Conservation (phyloP, 257 asterid species). For the Przewalskia tangutica region DNA sequence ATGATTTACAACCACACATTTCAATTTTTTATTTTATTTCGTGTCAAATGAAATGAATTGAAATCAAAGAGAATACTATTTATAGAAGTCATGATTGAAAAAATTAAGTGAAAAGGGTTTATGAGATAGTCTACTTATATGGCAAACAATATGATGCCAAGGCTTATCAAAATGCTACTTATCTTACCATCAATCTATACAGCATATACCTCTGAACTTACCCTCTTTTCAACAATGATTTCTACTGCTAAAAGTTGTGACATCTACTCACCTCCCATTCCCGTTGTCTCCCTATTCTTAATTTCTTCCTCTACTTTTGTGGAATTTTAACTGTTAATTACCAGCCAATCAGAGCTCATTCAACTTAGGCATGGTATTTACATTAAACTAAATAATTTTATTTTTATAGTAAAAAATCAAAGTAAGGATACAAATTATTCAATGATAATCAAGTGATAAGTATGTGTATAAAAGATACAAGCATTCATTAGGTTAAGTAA, state of each 20-base stretch:
- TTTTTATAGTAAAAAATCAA: background rate
- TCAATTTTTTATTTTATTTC: too few species aligned
- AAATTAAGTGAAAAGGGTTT: slow-evolving; percentile 11
- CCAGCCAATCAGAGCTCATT: background rate
- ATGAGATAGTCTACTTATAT: slow-evolving; percentile 43
- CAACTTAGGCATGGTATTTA: background rate
- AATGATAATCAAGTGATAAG: background rate
- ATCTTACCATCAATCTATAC: slow-evolving; percentile 54
- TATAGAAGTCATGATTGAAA: background rate
- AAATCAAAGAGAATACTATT: background rate
- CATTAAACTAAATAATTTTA: background rate
- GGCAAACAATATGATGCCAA: slow-evolving; percentile 77
- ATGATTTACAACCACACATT: too few species aligned
- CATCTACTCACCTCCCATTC: slow-evolving; percentile 30
- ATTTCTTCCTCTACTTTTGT: background rate
- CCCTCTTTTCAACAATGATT: slow-evolving; percentile 48
- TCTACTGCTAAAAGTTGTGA: slow-evolving; percentile 62
- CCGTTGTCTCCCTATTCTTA: slow-evolving; percentile 11
- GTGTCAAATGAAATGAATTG: too few species aligned
- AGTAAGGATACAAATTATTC: background rate
- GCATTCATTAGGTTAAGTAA: background rate
- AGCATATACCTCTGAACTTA: slow-evolving; percentile 21
- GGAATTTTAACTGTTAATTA: background rate
- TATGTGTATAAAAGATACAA: background rate
- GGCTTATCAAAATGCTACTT: slow-evolving; percentile 56